Evolutionary conservation across 2,329 filamentous ascomycete genomes (phyloP).

Genomic region (Epicoccum sorghinum): DNA sequence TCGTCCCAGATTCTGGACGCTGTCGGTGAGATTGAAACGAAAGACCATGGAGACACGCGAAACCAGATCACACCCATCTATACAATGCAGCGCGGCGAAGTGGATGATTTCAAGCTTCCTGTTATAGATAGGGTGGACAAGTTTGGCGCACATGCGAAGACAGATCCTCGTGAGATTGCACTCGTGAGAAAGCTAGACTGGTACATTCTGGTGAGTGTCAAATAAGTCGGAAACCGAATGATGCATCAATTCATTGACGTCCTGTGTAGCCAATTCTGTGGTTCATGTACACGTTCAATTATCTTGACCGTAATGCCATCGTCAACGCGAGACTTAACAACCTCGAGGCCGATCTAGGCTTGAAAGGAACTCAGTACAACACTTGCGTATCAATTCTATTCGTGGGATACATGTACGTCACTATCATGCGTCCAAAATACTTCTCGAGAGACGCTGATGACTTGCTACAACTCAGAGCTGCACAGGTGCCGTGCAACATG

Average conservation of each 20-base stretch:
- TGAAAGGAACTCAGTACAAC: constrained; percentile 33
- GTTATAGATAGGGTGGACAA: constrained; percentile 22
- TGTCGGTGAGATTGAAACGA: too few species aligned
- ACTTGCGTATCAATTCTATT: constrained; percentile 49
- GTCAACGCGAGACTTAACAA: constrained; percentile 67
- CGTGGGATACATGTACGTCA: constrained; percentile 12
- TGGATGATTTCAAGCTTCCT: too few species aligned
- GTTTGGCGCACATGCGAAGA: constrained; percentile 30
- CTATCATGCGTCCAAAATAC: too few species aligned
- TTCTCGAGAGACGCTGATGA: too few species aligned
- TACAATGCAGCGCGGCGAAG: too few species aligned
- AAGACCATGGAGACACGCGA: too few species aligned
- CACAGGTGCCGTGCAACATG: too few species aligned
- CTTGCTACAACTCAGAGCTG: too few species aligned
- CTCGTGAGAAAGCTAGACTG: constrained; percentile 36
- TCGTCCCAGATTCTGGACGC: too few species aligned
- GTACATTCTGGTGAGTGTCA: constrained; percentile 25
- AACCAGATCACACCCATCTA: too few species aligned
- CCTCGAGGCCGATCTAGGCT: constrained; percentile 59
- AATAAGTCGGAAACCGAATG: too few species aligned
- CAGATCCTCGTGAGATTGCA: constrained; percentile 32
- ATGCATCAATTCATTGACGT: too few species aligned
- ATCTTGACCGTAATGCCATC: constrained; percentile 66
- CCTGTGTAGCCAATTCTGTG: neutral
- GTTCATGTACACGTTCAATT: constrained; percentile 17